Conservation (phyloP, 2,329 filamentous ascomycete genomes). For the Cladorrhinum sp. region DNA sequence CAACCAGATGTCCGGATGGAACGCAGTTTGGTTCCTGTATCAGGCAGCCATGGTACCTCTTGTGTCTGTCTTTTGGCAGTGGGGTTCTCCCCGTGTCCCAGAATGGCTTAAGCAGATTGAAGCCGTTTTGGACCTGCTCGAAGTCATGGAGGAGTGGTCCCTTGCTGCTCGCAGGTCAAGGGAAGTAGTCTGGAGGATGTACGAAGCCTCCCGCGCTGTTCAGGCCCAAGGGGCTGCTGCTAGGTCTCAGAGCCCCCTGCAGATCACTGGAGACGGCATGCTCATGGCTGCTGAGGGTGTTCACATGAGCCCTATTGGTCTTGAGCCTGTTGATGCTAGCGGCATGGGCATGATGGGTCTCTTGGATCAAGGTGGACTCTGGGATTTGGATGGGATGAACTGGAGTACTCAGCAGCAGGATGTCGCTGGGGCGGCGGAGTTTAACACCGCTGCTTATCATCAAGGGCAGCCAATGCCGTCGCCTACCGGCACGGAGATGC, state of each 20-base stretch:
- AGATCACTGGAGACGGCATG: constrained; percentile 35
- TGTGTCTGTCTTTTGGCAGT: constrained; percentile 70
- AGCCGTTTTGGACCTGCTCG: constrained; percentile 57
- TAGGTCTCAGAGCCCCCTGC: constrained; percentile 27
- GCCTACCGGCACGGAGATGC: constrained; percentile 23
- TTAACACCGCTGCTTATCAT: constrained; percentile 16
- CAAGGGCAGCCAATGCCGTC: not conserved
- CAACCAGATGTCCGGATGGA: constrained; percentile 77
- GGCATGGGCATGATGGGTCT: constrained; percentile 51
- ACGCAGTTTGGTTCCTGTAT: constrained; percentile 78
- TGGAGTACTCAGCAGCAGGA: constrained; percentile 37
- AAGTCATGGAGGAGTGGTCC: constrained; percentile 63
- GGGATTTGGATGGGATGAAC: constrained; percentile 56
- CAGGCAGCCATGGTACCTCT: constrained; percentile 78
- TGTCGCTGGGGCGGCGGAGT: constrained; percentile 18
- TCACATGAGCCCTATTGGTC: constrained; percentile 50
- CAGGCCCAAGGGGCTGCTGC: constrained; percentile 31
- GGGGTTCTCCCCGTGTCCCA: constrained; percentile 45
- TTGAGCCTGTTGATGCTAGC: constrained; percentile 48
- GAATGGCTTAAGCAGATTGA: constrained; percentile 58
- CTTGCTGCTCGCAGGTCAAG: constrained; percentile 59
- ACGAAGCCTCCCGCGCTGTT: constrained; percentile 50
- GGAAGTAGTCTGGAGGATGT: constrained; percentile 62
- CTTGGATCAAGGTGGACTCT: constrained; percentile 52
- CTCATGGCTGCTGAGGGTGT: constrained; percentile 35